phyloP scores from a whole-genome alignment of 108 stramenopile species.

The Nannochloropsis salina region DNA sequence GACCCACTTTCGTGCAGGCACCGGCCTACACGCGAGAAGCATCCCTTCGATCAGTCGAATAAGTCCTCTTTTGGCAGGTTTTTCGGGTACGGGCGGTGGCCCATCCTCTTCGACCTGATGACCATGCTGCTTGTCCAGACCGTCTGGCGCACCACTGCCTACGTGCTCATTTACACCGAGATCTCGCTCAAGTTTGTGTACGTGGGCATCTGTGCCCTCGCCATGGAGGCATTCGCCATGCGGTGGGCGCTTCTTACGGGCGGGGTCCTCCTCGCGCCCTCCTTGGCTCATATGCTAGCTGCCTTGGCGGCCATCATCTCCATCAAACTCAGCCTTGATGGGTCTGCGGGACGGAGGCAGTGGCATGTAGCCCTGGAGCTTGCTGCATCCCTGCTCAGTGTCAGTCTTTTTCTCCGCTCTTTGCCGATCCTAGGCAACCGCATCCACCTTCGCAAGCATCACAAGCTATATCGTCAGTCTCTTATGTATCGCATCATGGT shows the following conservation, averaged over 20 bases:
- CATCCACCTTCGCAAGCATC: background rate
- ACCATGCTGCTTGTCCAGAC: background rate
- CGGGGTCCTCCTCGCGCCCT: background rate
- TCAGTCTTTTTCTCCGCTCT: background rate
- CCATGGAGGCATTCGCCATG: background rate
- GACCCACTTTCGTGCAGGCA: background rate
- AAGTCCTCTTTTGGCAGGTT: background rate
- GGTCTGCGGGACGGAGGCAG: background rate
- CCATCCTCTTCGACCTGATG: background rate
- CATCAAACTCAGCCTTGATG: background rate
- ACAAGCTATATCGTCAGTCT: conserved; percentile 10
- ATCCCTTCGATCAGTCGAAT: background rate
- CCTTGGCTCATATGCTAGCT: background rate
- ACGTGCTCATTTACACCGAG: background rate
- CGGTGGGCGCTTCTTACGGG: background rate
- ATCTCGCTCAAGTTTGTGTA: background rate
- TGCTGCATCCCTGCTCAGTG: background rate
- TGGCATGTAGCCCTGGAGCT: conserved; percentile 6
- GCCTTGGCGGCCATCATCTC: background rate
- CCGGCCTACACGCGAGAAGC: background rate
- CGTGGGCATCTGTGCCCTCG: background rate
- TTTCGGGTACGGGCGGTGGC: background rate
- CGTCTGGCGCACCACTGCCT: conserved; percentile 1
- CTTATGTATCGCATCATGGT: background rate
- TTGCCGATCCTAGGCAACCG: background rate